phyloP scores from a whole-genome alignment of 2,329 filamentous ascomycete species.

The Hirsutella rhossiliensis region DNA sequence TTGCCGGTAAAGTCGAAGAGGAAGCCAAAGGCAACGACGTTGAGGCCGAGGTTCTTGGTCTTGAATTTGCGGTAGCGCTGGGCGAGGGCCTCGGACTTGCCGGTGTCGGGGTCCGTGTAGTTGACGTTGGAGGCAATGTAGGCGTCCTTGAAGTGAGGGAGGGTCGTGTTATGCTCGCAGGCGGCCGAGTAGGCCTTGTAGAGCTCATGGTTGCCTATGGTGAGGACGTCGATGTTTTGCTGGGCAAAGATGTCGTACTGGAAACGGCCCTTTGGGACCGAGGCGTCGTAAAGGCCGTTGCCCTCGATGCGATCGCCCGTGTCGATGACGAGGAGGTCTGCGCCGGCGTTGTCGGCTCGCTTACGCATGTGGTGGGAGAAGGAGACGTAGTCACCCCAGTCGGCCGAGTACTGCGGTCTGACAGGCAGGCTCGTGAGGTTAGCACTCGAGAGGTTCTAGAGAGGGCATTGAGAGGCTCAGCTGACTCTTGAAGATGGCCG shows the following conservation, averaged over 20 bases:
- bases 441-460: neutral
- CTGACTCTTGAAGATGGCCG: constrained; percentile 82
- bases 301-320: constrained; percentile 90
- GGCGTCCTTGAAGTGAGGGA: constrained; percentile 67
- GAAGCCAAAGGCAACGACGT: constrained; percentile 84
- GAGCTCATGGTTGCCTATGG: constrained; percentile 88
- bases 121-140: constrained; percentile 93
- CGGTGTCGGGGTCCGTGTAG: constrained; percentile 62
- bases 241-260: constrained; percentile 78
- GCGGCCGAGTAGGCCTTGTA: constrained; percentile 71
- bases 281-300: constrained; percentile 88
- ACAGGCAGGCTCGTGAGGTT: neutral
- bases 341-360: constrained; percentile 64
- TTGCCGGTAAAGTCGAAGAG: constrained; percentile 89
- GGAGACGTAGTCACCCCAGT: constrained; percentile 97
- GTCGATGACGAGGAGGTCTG: constrained; percentile 85
- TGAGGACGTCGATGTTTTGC: constrained; percentile 74
- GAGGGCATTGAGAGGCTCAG: neutral
- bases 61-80: constrained; percentile 79
- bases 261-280: constrained; percentile 75
- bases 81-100: constrained; percentile 62
- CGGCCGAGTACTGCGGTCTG: constrained; percentile 81
- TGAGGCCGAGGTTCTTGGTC: constrained; percentile 77
- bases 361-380: constrained; percentile 74
- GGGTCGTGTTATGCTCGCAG: constrained; percentile 66